phyloP scores from a whole-genome alignment of 768 basidiomycete genomes.

The Russula lepida region DNA sequence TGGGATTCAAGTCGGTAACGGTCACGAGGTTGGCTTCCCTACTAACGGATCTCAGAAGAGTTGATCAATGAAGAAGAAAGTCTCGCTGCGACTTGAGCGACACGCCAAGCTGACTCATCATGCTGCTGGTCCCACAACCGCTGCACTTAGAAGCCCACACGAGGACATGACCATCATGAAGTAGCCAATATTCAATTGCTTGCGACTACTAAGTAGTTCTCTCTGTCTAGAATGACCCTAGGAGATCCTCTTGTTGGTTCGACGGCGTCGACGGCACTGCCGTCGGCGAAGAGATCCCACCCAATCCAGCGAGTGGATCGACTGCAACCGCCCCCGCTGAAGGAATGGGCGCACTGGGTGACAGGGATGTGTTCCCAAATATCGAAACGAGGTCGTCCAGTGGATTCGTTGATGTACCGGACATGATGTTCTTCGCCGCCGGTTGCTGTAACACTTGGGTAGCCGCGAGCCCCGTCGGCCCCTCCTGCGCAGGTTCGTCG shows the following conservation, averaged over 20 bases:
- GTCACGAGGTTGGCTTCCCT: too few species aligned
- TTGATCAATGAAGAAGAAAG: too few species aligned
- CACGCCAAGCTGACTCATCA: not conserved
- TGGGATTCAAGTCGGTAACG: too few species aligned
- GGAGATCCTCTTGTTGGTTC: conserved; percentile 13
- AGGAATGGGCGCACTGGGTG: conserved; percentile 15
- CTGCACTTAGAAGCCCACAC: not conserved
- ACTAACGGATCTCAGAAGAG: too few species aligned
- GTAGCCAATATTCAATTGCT: not conserved
- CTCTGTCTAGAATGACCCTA: conserved; percentile 13
- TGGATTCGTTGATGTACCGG: conserved; percentile 80
- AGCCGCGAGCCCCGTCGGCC: conserved; percentile 70
- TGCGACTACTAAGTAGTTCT: conserved; percentile 15
- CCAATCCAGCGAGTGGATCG: conserved; percentile 11
- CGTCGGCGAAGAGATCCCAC: conserved; percentile 12
- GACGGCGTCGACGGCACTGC: conserved; percentile 15
- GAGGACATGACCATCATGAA: not conserved
- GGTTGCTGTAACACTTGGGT: conserved; percentile 65
- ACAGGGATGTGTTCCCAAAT: conserved; percentile 51
- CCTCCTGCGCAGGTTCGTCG: conserved; percentile 52
- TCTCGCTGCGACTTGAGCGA: too few species aligned
- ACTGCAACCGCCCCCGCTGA: conserved; percentile 21
- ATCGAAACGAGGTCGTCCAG: conserved; percentile 91
- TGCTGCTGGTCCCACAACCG: not conserved
- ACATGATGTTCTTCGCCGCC: conserved; percentile 63